Base-by-base conservation (phyloP, 179 eudicot species). In the Nepenthes alata region DNA sequence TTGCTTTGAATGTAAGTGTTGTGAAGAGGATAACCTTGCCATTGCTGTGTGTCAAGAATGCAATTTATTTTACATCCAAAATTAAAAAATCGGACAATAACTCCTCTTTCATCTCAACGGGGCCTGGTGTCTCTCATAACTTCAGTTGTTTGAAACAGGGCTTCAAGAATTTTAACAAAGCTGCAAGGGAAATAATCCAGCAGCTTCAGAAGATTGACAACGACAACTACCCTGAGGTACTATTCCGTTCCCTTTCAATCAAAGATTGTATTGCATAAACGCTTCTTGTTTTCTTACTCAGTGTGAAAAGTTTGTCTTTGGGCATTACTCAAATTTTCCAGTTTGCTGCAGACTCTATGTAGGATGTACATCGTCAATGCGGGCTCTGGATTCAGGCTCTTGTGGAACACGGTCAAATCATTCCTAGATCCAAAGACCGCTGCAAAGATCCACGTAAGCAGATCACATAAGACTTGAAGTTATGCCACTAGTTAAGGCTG, bases 321-420 rank as follows among this genome's bases (percentile, higher is more conserved):
- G 15, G 12, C 59, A 57, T 57, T 2, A 7, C 4, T n/a, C 4
- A 11, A 35, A 11, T 58, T n/a, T 44, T 41, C 62, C 49, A 3
- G 4, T 59, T 59, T 14, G 10, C 38, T 37, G 57, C 72, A 90
- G 97, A 80, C 93, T 9, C 75, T 90, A 16, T 74, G 81, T 59
- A 84, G 89, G 61, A 90, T 90, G 97, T 87, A 77, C 80, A 90
- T 90, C 70, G 83, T 90, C 81, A 90, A 90, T 73, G 95, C 97
- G 34, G 95, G 97, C 48, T 81, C 91, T 15, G 95, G 97, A 51
- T 89, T 90, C 66, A 78, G 95, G 78, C 79, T 90, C 55, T 71
- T 90, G 62, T 89, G 97, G 25, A 85, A 70, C 77, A 77, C 88
- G 3, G 80, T 85, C 45, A 90, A 90, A 71, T 62, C 85, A 11